Percentiles rank a stretch among this genome's conserved stretches.
phyloP scores from a whole-genome alignment of 1,284 basidiomycete species.

The Cerrena zonata region DNA sequence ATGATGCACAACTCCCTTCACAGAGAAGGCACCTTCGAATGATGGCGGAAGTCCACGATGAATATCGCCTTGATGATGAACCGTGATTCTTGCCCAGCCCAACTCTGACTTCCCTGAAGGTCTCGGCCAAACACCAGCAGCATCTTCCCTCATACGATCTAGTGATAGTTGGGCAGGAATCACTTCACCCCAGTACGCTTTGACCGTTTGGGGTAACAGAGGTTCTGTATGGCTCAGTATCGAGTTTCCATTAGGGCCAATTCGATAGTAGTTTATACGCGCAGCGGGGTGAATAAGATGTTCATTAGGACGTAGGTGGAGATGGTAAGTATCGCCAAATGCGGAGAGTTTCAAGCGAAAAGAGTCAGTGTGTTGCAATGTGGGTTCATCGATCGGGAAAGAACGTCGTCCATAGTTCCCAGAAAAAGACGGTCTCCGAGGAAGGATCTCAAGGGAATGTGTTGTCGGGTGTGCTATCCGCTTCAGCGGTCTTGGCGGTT shows the following conservation, averaged over 20 bases:
- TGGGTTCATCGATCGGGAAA: slow-evolving; percentile 30
- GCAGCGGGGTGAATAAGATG: slow-evolving; percentile 74
- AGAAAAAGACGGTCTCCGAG: slow-evolving; percentile 36
- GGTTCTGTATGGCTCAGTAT: slow-evolving; percentile 44
- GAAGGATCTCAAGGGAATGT: slow-evolving; percentile 60
- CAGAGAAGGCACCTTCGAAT: slow-evolving; percentile 75
- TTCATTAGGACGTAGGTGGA: slow-evolving; percentile 70
- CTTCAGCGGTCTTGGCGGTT: slow-evolving; percentile 50
- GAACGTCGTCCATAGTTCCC: slow-evolving; percentile 32
- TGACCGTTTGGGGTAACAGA: slow-evolving; percentile 49
- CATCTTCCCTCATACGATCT: slow-evolving; percentile 55
- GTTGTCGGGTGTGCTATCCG: slow-evolving; percentile 54
- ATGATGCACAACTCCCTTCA: slow-evolving; percentile 66
- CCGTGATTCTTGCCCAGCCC: slow-evolving; percentile 69
- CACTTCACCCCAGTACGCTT: slow-evolving; percentile 67
- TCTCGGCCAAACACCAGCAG: slow-evolving; percentile 41
- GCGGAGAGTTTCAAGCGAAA: slow-evolving; percentile 61
- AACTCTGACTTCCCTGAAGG: slow-evolving; percentile 41
- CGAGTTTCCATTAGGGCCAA: slow-evolving; percentile 40
- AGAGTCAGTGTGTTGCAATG: slow-evolving; percentile 55
- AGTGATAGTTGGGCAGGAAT: slow-evolving; percentile 45
- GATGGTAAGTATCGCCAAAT: slow-evolving; percentile 56
- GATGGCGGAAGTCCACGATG: slow-evolving; percentile 42
- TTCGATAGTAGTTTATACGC: slow-evolving; percentile 56
- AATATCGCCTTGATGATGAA: slow-evolving; percentile 60